phyloP scores from a whole-genome alignment of 2,329 filamentous ascomycete genomes.

The Fusarium sulawesiense region DNA sequence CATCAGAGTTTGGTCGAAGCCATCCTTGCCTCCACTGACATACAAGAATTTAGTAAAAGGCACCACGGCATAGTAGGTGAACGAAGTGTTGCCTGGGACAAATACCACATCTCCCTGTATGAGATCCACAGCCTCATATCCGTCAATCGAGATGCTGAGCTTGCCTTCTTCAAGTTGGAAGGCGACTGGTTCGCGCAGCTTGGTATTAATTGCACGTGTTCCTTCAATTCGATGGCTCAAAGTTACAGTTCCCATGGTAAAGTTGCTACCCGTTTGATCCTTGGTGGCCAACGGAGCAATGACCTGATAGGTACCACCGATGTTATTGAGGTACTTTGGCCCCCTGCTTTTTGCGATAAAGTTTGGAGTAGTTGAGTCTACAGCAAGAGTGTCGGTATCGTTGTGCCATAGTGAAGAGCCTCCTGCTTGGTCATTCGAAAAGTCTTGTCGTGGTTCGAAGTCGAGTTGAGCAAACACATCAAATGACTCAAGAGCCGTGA shows the following conservation, averaged over 20 bases:
- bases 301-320: not conserved
- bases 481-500: not conserved
- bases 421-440: not conserved
- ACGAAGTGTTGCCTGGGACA: not conserved
- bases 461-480: not conserved
- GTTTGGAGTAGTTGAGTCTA: not conserved
- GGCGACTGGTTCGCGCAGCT: not conserved
- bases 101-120: not conserved
- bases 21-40: not conserved
- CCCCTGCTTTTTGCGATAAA: not conserved
- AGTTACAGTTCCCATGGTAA: not conserved
- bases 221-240: not conserved
- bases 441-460: not conserved
- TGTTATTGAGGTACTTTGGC: not conserved
- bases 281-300: not conserved
- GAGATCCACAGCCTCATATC: not conserved
- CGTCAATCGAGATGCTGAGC: not conserved
- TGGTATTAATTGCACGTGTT: not conserved
- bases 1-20: not conserved
- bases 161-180: conserved; percentile 3
- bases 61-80: not conserved
- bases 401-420: not conserved
- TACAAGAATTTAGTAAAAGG: not conserved
- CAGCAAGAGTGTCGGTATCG: not conserved
- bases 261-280: not conserved